Conservation (phyloP, 352 stramenopile species). For the Globisporangium nunn region DNA sequence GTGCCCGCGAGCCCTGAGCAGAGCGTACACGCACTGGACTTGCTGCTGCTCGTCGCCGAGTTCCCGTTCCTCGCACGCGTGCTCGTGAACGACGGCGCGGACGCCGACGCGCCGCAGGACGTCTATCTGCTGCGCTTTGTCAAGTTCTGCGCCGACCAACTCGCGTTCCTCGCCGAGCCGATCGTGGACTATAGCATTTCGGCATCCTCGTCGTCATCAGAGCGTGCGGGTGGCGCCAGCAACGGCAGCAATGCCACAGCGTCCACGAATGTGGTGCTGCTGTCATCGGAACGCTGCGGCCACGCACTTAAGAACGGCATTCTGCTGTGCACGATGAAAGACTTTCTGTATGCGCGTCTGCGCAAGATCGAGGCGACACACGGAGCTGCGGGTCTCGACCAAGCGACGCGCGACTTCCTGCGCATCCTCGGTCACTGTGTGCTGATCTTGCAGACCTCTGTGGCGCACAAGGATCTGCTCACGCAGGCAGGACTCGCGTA, state of each 20-base stretch:
- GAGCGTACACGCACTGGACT: slow-evolving; percentile 34
- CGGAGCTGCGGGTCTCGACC: neutral
- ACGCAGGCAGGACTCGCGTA: slow-evolving; percentile 68
- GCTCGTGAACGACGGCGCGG: slow-evolving; percentile 20
- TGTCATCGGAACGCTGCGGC: slow-evolving; percentile 65
- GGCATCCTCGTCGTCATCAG: neutral
- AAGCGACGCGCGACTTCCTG: slow-evolving; percentile 18
- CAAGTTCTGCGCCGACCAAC: slow-evolving; percentile 42
- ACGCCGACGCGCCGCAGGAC: slow-evolving; percentile 7
- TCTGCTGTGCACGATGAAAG: slow-evolving; percentile 53
- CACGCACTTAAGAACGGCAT: slow-evolving; percentile 69
- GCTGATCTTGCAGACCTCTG: slow-evolving; percentile 53
- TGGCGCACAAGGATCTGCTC: slow-evolving; percentile 78
- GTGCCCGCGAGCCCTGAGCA: slow-evolving; percentile 13
- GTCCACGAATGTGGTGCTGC: slow-evolving; percentile 62
- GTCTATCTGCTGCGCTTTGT: slow-evolving; percentile 35
- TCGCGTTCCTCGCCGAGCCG: slow-evolving; percentile 41
- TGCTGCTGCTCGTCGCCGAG: slow-evolving; percentile 53
- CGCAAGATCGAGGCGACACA: slow-evolving; percentile 5
- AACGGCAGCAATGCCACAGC: slow-evolving; percentile 6
- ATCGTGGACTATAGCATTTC: slow-evolving; percentile 38
- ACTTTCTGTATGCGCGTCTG: slow-evolving; percentile 35
- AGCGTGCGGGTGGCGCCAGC: too few species aligned
- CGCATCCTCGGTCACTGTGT: slow-evolving; percentile 50
- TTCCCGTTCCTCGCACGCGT: slow-evolving; percentile 46